These are phyloP conservation scores for Cyanodermella asteris DNA, from an alignment of 2,329 filamentous ascomycete genomes.

Conservation along the genomic window DNA sequence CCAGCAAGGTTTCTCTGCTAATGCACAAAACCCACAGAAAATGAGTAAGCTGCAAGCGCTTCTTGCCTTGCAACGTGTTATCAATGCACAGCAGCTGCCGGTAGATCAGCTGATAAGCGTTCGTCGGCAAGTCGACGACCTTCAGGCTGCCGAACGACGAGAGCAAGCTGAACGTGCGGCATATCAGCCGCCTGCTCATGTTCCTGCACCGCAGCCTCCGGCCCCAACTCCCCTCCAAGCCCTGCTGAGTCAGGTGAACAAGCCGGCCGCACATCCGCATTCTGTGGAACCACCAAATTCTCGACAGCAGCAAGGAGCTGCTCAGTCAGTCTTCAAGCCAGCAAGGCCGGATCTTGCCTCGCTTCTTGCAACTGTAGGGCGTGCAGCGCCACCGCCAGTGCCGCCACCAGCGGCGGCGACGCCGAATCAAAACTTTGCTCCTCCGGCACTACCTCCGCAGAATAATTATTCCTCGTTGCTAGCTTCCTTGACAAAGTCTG, in stretches of 20 bases:
- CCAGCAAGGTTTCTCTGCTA: slow-evolving; percentile 51
- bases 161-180: slow-evolving; percentile 34
- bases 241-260: no score
- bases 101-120: slow-evolving; percentile 66
- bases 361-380: no score
- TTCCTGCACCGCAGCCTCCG: slow-evolving; percentile 23
- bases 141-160: slow-evolving; percentile 32
- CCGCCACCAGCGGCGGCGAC: no score
- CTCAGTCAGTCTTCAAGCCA: no score
- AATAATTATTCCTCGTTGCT: no score
- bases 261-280: background rate
- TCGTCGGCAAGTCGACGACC: slow-evolving; percentile 61
- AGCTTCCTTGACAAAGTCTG: no score
- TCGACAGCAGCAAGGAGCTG: no score
- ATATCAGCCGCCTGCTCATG: slow-evolving; percentile 22
- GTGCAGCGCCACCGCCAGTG: no score
- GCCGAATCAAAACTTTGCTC: no score
- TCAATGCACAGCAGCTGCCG: slow-evolving; percentile 57
- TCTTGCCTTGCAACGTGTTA: slow-evolving; percentile 59
- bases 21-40: slow-evolving; percentile 52
- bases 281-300: background rate
- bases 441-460: no score
- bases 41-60: slow-evolving; percentile 67
- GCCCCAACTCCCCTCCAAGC: slow-evolving; percentile 7
- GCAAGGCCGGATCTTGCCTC: no score